Evolutionary conservation across 2,329 filamentous ascomycete genomes (phyloP).

Genomic region (Arthrocladium fulminans): DNA sequence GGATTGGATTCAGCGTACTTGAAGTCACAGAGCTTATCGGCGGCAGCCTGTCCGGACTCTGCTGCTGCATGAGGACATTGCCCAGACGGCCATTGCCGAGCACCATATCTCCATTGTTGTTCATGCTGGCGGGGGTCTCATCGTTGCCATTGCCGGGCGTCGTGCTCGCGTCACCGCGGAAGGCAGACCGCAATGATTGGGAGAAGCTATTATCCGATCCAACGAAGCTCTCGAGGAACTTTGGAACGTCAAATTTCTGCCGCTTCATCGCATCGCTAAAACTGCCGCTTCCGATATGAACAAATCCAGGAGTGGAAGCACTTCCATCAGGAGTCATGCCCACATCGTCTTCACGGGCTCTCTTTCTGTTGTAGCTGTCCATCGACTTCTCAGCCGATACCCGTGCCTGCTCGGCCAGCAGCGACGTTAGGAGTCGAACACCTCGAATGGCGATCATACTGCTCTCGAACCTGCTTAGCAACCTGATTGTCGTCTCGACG

Average conservation of each 20-base stretch:
- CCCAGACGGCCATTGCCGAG: slow-evolving; percentile 4
- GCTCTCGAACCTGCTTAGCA: slow-evolving; percentile 20
- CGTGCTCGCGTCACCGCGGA: background rate
- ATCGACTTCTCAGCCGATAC: slow-evolving; percentile 18
- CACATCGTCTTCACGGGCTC: slow-evolving; percentile 12
- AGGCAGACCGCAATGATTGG: slow-evolving; percentile 9
- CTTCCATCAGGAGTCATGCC: slow-evolving; percentile 8
- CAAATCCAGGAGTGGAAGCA: background rate
- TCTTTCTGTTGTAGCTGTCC: slow-evolving; percentile 20
- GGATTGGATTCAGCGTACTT: background rate
- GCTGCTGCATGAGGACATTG: slow-evolving; percentile 3
- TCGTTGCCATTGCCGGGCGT: background rate
- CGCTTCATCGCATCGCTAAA: slow-evolving; percentile 12
- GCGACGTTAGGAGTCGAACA: slow-evolving; percentile 19
- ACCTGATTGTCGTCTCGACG: slow-evolving; percentile 19
- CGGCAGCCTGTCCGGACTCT: background rate
- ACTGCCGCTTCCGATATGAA: background rate
- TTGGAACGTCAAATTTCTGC: slow-evolving; percentile 22
- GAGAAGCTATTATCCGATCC: slow-evolving; percentile 18
- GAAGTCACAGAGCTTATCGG: background rate
- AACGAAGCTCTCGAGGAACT: slow-evolving; percentile 21
- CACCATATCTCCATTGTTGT: background rate
- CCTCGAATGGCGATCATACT: slow-evolving; percentile 23
- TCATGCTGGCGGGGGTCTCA: background rate
- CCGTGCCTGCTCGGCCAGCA: slow-evolving; percentile 21